Evolutionary conservation across 768 basidiomycete genomes (phyloP).

Genomic region (Coprinopsis sp.): DNA sequence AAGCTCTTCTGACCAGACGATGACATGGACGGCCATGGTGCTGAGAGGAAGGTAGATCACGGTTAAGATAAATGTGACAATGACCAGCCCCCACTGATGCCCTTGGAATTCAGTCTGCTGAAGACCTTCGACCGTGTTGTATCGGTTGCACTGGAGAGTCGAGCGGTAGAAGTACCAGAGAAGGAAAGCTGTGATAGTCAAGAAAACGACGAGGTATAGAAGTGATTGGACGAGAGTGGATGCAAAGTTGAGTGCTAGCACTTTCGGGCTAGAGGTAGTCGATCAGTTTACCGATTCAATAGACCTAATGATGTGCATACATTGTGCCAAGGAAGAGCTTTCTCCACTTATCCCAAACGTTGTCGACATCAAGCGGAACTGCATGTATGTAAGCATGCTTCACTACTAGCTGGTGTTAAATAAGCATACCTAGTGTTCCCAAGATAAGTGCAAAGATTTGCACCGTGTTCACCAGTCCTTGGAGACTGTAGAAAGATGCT

Average conservation of each 20-base stretch:
- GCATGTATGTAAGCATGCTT: slow-evolving; percentile 2
- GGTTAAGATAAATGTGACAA: slow-evolving; percentile 61
- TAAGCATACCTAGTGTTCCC: slow-evolving; percentile 52
- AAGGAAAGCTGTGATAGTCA: slow-evolving; percentile 46
- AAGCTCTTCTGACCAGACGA: slow-evolving; percentile 74
- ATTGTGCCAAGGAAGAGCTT: slow-evolving; percentile 63
- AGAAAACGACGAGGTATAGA: slow-evolving; percentile 55
- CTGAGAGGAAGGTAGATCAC: slow-evolving; percentile 73
- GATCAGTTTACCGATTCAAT: slow-evolving; percentile 6
- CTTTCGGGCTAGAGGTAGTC: slow-evolving; percentile 49
- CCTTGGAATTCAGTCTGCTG: slow-evolving; percentile 40
- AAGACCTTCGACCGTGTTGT: slow-evolving; percentile 50
- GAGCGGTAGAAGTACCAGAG: slow-evolving; percentile 57
- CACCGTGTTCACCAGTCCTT: slow-evolving; percentile 62
- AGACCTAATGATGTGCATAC: slow-evolving; percentile 32
- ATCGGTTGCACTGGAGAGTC: slow-evolving; percentile 43
- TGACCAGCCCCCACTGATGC: slow-evolving; percentile 49
- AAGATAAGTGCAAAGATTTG: slow-evolving; percentile 71
- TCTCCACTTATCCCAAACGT: slow-evolving; percentile 48
- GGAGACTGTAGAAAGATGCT: slow-evolving; percentile 64
- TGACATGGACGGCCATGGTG: slow-evolving; percentile 70
- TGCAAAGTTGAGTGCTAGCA: slow-evolving; percentile 71
- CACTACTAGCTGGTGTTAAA: not conserved
- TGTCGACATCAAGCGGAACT: slow-evolving; percentile 36
- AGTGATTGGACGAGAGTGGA: slow-evolving; percentile 55